These are phyloP conservation scores for Meredithiella fracta DNA, from an alignment of 2,329 filamentous ascomycete species.

Conservation along the genomic window DNA sequence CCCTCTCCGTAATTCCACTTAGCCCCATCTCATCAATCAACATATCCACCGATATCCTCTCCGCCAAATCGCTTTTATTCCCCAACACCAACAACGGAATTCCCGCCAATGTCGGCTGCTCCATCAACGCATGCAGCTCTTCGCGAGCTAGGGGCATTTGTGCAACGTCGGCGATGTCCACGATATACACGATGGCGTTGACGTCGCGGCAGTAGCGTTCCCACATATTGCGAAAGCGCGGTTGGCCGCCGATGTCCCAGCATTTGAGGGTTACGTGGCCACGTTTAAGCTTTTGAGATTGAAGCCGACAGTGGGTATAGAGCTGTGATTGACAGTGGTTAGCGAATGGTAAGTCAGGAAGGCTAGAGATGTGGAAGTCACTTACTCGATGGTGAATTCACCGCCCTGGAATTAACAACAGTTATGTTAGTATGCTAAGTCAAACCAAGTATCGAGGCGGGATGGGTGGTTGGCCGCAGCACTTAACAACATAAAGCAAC, in stretches of 20 bases:
- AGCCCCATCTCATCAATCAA: conserved; percentile 85
- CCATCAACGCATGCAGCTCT: conserved; percentile 78
- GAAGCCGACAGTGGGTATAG: conserved; percentile 95
- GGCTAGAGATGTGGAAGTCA: conserved; percentile 18
- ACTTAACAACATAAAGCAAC: not conserved
- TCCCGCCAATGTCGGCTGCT: conserved; percentile 66
- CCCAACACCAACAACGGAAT: conserved; percentile 89
- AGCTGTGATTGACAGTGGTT: conserved; percentile 39
- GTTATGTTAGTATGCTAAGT: not conserved
- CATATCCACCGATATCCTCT: conserved; percentile 84
- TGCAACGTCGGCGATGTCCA: conserved; percentile 78
- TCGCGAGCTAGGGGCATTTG: conserved; percentile 74
- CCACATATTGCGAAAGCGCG: conserved; percentile 97
- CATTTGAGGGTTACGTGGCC: conserved; percentile 97
- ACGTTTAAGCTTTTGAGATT: conserved; percentile 98
- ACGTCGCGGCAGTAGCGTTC: conserved; percentile 95
- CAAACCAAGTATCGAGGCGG: not conserved
- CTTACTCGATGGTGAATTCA: conserved; percentile 98
- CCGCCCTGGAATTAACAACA: conserved; percentile 48
- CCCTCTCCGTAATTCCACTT: conserved; percentile 73
- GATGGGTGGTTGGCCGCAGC: not conserved
- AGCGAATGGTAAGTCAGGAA: not conserved
- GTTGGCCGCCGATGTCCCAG: conserved; percentile 96
- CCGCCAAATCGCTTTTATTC: conserved; percentile 91
- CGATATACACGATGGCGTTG: conserved; percentile 96